Evolutionary conservation across 2,329 filamentous ascomycete genomes (phyloP).

Genomic region (Colletotrichum lupini): DNA sequence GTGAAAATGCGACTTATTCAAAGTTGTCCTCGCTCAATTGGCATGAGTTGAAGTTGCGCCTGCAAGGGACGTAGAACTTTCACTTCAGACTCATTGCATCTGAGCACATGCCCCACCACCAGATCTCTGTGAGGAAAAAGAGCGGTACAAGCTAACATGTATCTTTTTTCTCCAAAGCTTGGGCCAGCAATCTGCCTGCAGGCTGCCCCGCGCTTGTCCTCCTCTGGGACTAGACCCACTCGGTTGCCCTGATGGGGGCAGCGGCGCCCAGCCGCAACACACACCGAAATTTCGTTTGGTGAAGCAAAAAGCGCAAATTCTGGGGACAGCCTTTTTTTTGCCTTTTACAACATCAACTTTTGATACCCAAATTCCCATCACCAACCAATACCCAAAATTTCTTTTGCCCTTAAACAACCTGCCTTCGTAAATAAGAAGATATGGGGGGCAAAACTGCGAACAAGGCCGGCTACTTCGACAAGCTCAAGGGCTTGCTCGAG

Average conservation of each 20-base stretch:
- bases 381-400: conserved; percentile 38
- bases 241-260: conserved; percentile 50
- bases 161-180: conserved; percentile 37
- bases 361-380: conserved; percentile 36
- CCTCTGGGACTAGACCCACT: conserved; percentile 16
- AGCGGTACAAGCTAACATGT: conserved; percentile 49
- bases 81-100: conserved; percentile 14
- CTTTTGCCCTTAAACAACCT: conserved; percentile 96
- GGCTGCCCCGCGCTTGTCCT: conserved; percentile 29
- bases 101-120: conserved; percentile 10
- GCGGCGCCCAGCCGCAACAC: not conserved
- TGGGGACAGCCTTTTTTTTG: not conserved
- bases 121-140: conserved; percentile 46
- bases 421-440: conserved; percentile 94
- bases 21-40: conserved; percentile 1
- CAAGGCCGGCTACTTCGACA: conserved; percentile 99
- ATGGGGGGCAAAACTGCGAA: conserved; percentile 97
- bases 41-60: conserved; percentile 2
- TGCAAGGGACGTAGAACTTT: conserved; percentile 22
- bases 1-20: conserved; percentile 15
- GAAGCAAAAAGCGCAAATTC: conserved; percentile 32
- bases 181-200: conserved; percentile 10
- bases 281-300: conserved; percentile 24
- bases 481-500: conserved; percentile 97
- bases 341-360: conserved; percentile 31